Conservation (phyloP, 2,329 filamentous ascomycete species). For the Juglanconis sp. region DNA sequence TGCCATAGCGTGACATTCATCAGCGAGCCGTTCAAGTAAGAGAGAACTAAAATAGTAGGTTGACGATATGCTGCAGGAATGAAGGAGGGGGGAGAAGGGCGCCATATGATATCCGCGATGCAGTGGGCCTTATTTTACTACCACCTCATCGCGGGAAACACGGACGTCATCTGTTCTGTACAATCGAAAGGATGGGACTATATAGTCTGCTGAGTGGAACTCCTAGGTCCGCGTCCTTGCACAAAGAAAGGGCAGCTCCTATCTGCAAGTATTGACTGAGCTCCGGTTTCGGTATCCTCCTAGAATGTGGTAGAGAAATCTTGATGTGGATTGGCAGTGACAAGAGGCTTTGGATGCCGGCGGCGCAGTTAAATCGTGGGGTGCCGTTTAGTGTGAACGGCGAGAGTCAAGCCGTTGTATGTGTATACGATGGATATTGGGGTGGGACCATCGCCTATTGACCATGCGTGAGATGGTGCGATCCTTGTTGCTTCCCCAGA, state of each 20-base stretch:
- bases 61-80: neutral
- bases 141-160: neutral
- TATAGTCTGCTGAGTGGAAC: conserved; percentile 2
- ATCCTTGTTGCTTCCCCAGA: neutral
- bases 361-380: conserved; percentile 11
- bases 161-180: neutral
- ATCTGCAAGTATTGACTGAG: too few relatives aligned
- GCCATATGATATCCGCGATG: neutral
- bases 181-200: neutral
- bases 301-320: too few relatives aligned
- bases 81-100: neutral
- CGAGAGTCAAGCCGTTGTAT: conserved; percentile 8
- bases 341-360: conserved; percentile 14
- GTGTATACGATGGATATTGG: conserved; percentile 14
- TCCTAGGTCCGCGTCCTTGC: conserved; percentile 9
- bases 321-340: conserved; percentile 11
- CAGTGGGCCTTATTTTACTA: neutral
- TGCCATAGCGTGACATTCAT: neutral
- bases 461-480: conserved; percentile 2
- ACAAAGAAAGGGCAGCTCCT: too few relatives aligned
- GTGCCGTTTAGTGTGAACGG: conserved; percentile 1
- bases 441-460: conserved; percentile 11
- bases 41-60: neutral
- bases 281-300: too few relatives aligned
- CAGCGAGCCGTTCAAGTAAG: neutral